Base-by-base conservation (phyloP, 768 basidiomycete genomes). In the Boletus pseudopeckii region DNA sequence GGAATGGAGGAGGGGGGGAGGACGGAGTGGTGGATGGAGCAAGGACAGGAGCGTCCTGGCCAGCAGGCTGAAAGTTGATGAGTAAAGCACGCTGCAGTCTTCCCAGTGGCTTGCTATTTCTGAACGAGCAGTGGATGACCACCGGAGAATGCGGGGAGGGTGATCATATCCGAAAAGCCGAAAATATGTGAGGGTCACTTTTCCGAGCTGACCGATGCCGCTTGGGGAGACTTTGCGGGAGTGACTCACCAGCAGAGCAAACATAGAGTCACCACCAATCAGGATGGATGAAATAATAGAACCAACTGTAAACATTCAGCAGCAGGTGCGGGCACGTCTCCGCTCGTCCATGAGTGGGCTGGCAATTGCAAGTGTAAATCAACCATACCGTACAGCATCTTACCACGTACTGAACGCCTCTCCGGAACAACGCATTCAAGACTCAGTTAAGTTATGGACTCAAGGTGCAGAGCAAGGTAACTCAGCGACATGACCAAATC, bases 401-500 rank as follows among this genome's bases (percentile, higher is more conserved):
- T 45, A 37, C 53, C 36, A 32, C 17, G 20, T 24, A 17, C 18
- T 34, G 41, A 55, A 37, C 18, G 7, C 7, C 17, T 18, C n/a
- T 18, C 18, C 15, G 5, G 18, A 13, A 18, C 11, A 37, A 48
- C n/a, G 6, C 24, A 14, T 15, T 20, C n/a, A 18, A 46, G 34
- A n/a, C 15, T 15, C 41, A 17, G 41, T 24, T 6, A 26, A 26
- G 24, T 17, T 22, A 41, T 7, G 22, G 36, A n/a, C 17, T 37
- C 36, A 9, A 37, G 20, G 24, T 26, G 24, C 24, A 26, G 24
- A 26, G 24, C 1, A 28, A 28, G 28, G 28, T 28, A 28, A 28
- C 28, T 3, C 55, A 59, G 52, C 51, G 53, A 59, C 53, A 34
- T 48, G 32, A 22, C 59, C 60, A 44, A 71, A 61, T 62, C 32